Evolutionary conservation across 169 alveolate species (phyloP), one percentile per base, ranked within the genome.

Genomic region (Cardiosporidium cionae): DNA sequence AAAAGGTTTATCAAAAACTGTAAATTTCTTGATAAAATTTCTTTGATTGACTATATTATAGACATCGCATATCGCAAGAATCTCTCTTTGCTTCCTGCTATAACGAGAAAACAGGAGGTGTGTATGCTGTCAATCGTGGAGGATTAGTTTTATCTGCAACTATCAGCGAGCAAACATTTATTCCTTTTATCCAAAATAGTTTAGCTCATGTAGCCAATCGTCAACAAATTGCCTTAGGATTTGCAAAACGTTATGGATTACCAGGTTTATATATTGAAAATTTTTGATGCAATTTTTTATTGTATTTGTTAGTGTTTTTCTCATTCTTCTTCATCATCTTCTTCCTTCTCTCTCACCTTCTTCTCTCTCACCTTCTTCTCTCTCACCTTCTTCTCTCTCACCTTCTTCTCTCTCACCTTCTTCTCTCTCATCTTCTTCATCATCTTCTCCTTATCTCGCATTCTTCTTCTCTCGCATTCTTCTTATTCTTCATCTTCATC

Each of bases 61-160:
- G 76, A 16, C 73, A 78, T 64, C 78, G 79, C 52, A 70, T 70
- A 44, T 52, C 72, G 25, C 68, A 83, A 70, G 88, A 83, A 71
- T 74, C 84, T 4, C 78, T 83, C 65, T 83, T 83, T 70, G 80
- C 79, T 28, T 62, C 85, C 9, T 65, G 80, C 1, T 79, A 82
- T 32, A 70, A 76, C 22, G 83, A 79, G 16, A 54, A 52, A 68
- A 76, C 78, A n/a, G 90, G 90, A 1, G 90, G 90, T 54, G 74
- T 80, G 63, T 37, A 74, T 34, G 66, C 76, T 6, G 87, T 84
- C 68, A 86, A 88, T 83, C 78, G 81, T 62, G 68, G 70, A 65
- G 93, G 93, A 2, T 68, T 67, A 5, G 88, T 78, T 37, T 71
- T 74, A 52, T 65, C 76, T 16, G 80, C 81, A 36, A 84, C 78